Conservation (phyloP, 176 grass and related monocot genomes). For the sorghum (Sorghum bicolor) region Sorghum_bicolor_NCBIv3 NC_012870.2:12997501-12998000, state of each 20-base stretch:
- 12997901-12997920: constrained; percentile 57
- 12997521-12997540: constrained; percentile 12
- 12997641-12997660: constrained; percentile 20
- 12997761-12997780: constrained; percentile 47
- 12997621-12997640: constrained; percentile 42
- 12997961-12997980: too few species aligned
- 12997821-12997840: background rate
- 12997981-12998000: too few species aligned
- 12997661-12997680: constrained; percentile 49
- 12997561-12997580: constrained; percentile 34
- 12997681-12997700: constrained; percentile 52
- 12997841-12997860: background rate
- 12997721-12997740: constrained; percentile 37
- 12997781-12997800: constrained; percentile 21
- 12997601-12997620: constrained; percentile 56
- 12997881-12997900: constrained; percentile 32
- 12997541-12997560: constrained; percentile 36
- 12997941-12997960: background rate
- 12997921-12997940: background rate
- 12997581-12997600: constrained; percentile 35
- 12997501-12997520: constrained; percentile 65
- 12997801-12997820: constrained; percentile 41
- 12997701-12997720: constrained; percentile 43
- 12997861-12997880: background rate
- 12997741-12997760: constrained; percentile 60